Evolutionary conservation across 2,329 filamentous ascomycete genomes (phyloP), one percentile per base, ranked within the genome.

Genomic region (Sporothrix pallida): DNA sequence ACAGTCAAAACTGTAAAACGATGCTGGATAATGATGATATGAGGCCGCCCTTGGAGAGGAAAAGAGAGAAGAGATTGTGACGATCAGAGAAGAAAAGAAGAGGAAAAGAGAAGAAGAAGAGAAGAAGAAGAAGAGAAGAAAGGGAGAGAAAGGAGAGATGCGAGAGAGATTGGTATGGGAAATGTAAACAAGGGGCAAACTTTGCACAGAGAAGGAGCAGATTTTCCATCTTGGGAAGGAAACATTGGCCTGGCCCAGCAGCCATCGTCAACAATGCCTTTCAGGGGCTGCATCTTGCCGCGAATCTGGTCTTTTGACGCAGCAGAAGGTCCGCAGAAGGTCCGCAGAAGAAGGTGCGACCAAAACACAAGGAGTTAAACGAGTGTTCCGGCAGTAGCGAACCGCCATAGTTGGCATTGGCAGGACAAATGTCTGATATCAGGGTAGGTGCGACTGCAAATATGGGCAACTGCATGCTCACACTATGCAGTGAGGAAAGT

Each of bases 11-110:
- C 52, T 37, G 37, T 20, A 44, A 69, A 42, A 71, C 7, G 54
- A 74, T 72, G 46, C 58, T 48, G 20, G 26, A 72, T 75, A 75
- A 75, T 15, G 50, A 73, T 76, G 67, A 37, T 75, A 23, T 52
- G 73, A 74, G 46, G 71, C 65, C 42, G 46, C 63, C 62, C 70
- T 71, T 73, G 73, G 52, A 26, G 54, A 46, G 70, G 26, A 44
- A 20, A n/a, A 67, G 70, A 74, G 15, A 31, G 67, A 70, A 17
- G 42, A 63, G 58, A 62, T 20, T 44, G 44, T 50, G 63, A 20
- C 42, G 31, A 37, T 37, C 31, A 44, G 58, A 17, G 54, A 23
- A 44, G 26, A 48, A 13, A 10, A 70, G 48, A 54, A 26, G 26
- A 54, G 20, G 31, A 58, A 31, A 56, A 60, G 48, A 73, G 65